Conservation (phyloP, 345 rosid species). For the Eucalyptus cloeziana region DNA sequence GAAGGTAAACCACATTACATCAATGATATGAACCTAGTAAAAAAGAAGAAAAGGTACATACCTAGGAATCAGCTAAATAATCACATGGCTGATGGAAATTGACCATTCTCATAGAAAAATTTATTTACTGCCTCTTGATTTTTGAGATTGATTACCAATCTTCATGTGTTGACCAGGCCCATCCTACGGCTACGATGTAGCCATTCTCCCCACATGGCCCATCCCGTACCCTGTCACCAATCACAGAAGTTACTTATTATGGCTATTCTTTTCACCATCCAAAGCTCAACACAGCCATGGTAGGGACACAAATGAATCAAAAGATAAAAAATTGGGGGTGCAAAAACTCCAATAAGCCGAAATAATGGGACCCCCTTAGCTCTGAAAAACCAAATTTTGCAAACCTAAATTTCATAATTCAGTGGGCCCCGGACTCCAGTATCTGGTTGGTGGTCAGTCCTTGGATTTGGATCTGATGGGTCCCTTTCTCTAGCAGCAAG, state of each 20-base stretch:
- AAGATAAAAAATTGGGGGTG: neutral
- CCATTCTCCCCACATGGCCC: neutral
- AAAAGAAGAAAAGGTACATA: neutral
- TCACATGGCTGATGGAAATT: neutral
- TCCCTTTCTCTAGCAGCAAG: slow-evolving; percentile 2
- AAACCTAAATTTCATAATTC: neutral
- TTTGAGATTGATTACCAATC: neutral
- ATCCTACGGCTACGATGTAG: neutral
- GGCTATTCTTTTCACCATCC: neutral
- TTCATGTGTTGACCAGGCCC: neutral
- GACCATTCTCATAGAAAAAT: neutral
- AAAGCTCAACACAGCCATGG: neutral
- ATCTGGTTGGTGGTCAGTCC: slow-evolving; percentile 13
- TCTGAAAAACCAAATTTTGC: neutral
- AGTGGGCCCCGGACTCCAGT: neutral
- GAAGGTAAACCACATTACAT: neutral
- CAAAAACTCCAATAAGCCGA: neutral
- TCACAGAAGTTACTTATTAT: neutral
- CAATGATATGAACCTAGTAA: neutral
- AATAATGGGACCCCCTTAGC: neutral
- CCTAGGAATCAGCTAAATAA: neutral
- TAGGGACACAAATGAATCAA: neutral
- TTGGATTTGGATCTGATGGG: slow-evolving; percentile 14
- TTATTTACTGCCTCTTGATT: neutral
- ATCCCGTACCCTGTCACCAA: neutral